phyloP scores from a whole-genome alignment of 2,329 filamentous ascomycete genomes.

The Monilinia vaccinii-corymbosi region DNA sequence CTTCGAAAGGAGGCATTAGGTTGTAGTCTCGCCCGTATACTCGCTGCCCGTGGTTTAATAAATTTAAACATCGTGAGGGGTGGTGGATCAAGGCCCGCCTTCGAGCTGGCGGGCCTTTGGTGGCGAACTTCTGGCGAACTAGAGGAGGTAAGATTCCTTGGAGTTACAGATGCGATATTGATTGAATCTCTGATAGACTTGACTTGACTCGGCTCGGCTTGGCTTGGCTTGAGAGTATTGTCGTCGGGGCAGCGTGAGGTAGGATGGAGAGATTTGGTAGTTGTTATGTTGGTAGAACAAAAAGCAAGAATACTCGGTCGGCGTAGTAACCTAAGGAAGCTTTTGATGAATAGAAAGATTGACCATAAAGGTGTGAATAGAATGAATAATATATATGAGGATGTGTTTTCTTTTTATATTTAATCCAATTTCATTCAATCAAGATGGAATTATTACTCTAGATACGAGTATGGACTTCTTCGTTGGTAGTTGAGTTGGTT shows the following conservation, averaged over 20 bases:
- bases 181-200: background rate
- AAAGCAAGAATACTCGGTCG: background rate
- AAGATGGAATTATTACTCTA: too few relatives aligned
- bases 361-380: background rate
- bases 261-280: background rate
- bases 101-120: conserved; percentile 21
- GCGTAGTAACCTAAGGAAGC: background rate
- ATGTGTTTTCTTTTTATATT: too few relatives aligned
- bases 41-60: conserved; percentile 15
- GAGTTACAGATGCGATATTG: background rate
- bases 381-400: too few relatives aligned
- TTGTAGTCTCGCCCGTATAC: background rate
- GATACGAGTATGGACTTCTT: too few relatives aligned
- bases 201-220: too few relatives aligned
- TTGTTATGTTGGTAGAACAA: background rate
- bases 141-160: background rate
- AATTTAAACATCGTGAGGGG: conserved; percentile 22
- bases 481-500: too few relatives aligned
- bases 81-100: conserved; percentile 22
- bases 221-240: background rate
- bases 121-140: background rate
- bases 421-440: too few relatives aligned
- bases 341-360: background rate
- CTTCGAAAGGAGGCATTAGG: conserved; percentile 16
- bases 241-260: background rate